A percentile compares a stretch with the other conserved stretches of the same genome.
phyloP scores from a whole-genome alignment of 164 flowering plant species.

The Magnolia officinalis region DNA sequence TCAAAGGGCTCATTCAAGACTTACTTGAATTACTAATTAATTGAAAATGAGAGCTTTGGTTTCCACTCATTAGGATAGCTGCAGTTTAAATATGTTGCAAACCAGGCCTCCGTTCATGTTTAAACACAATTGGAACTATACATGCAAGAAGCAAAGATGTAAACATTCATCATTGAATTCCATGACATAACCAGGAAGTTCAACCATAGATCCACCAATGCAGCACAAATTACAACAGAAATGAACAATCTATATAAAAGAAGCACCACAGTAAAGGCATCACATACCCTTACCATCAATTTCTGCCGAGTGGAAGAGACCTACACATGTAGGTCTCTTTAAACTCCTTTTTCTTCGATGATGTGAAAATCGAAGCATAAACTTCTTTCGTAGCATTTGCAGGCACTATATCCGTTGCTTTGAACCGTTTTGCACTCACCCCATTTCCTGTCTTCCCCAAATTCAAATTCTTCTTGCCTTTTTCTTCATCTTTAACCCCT shows the following conservation, averaged over 20 bases:
- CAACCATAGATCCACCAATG: no score
- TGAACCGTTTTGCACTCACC: slow-evolving; percentile 47
- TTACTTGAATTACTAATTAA: no score
- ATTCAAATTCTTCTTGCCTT: neutral
- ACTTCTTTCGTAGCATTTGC: slow-evolving; percentile 72
- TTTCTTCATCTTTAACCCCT: neutral
- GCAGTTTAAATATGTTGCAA: no score
- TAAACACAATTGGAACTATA: neutral
- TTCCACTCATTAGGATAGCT: no score
- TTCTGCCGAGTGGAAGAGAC: slow-evolving; percentile 91
- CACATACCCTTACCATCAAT: slow-evolving; percentile 29
- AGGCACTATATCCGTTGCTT: slow-evolving; percentile 57
- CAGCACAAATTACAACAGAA: neutral
- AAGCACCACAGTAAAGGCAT: neutral
- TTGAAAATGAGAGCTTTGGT: no score
- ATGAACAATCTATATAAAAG: neutral
- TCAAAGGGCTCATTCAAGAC: no score
- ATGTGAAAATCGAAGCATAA: slow-evolving; percentile 90
- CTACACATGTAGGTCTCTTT: slow-evolving; percentile 87
- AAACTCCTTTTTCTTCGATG: slow-evolving; percentile 68
- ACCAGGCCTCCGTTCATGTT: neutral
- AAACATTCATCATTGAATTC: neutral
- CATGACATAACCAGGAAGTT: neutral
- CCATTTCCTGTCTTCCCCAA: slow-evolving; percentile 25
- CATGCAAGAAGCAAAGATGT: neutral